phyloP scores from a whole-genome alignment of 345 rosid species.

The Citrus mangshanensis region DNA sequence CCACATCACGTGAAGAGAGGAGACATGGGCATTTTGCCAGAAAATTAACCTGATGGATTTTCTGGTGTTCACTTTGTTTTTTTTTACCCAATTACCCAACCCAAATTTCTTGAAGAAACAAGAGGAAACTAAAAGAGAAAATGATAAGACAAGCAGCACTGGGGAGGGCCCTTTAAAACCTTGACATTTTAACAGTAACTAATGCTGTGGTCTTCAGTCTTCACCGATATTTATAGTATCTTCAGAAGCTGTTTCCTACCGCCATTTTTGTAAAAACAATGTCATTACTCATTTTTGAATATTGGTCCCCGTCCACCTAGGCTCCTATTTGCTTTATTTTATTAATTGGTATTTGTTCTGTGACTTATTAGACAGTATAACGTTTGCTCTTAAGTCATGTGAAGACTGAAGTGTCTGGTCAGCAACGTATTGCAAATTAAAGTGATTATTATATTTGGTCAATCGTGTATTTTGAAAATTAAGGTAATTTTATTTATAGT shows the following conservation, averaged over 20 bases:
- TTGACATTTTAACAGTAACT: not conserved
- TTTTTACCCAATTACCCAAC: no score
- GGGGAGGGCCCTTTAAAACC: slow-evolving; percentile 7
- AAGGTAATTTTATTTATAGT: no score
- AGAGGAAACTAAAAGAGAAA: not conserved
- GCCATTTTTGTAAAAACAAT: not conserved
- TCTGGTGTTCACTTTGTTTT: not conserved
- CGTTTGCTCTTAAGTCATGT: no score
- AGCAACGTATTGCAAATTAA: no score
- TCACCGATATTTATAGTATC: not conserved
- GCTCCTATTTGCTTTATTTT: no score
- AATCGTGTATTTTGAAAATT: no score
- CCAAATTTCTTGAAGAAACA: not conserved
- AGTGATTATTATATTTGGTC: no score
- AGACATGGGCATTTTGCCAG: no score
- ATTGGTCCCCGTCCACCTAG: not conserved
- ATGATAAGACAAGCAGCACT: slow-evolving; percentile 17
- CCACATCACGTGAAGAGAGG: no score
- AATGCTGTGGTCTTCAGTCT: not conserved
- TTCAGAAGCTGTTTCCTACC: slow-evolving; percentile 1
- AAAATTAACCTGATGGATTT: not conserved
- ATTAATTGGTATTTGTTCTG: no score
- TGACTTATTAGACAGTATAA: no score
- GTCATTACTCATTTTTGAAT: not conserved
- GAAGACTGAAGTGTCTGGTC: no score